Percentiles rank a stretch among this genome's conserved stretches.
These are phyloP conservation scores for Pythium folliculosum DNA, from an alignment of 352 stramenopile species.

Conservation along the genomic window DNA sequence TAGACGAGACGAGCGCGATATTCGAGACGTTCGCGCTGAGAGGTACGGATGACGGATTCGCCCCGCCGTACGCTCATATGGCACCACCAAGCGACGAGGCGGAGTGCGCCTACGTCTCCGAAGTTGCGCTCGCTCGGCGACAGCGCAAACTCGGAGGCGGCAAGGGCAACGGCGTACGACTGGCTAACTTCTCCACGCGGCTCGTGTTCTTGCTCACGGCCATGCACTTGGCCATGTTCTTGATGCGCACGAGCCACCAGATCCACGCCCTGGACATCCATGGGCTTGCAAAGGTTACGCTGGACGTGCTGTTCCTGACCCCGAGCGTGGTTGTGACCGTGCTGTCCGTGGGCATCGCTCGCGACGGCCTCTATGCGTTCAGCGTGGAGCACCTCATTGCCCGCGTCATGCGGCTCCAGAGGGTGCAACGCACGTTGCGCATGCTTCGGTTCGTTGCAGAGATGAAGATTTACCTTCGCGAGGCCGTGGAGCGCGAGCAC, in stretches of 20 bases:
- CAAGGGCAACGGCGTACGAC: conserved; percentile 50
- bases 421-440: conserved; percentile 66
- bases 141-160: conserved; percentile 43
- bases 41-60: conserved; percentile 29
- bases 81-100: conserved; percentile 34
- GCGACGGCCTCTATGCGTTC: conserved; percentile 69
- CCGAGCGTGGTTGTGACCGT: conserved; percentile 60
- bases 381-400: conserved; percentile 79
- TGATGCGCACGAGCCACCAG: conserved; percentile 51
- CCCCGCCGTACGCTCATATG: conserved; percentile 52
- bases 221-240: conserved; percentile 64
- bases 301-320: conserved; percentile 51
- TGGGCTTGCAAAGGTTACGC: conserved; percentile 27
- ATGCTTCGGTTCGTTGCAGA: conserved; percentile 77
- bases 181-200: conserved; percentile 66
- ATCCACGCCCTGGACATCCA: conserved; percentile 31
- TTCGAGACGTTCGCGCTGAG: conserved; percentile 33
- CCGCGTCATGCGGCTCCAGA: conserved; percentile 64
- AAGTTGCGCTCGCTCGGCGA: conserved; percentile 39
- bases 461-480: conserved; percentile 77
- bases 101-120: conserved; percentile 32
- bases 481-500: conserved; percentile 40
- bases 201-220: conserved; percentile 76
- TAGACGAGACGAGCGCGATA: conserved; percentile 52
- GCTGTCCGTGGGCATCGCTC: conserved; percentile 67